Evolutionary conservation across 2,329 filamentous ascomycete species (phyloP).

Genomic region (Fusarium pseudograminearum): DNA sequence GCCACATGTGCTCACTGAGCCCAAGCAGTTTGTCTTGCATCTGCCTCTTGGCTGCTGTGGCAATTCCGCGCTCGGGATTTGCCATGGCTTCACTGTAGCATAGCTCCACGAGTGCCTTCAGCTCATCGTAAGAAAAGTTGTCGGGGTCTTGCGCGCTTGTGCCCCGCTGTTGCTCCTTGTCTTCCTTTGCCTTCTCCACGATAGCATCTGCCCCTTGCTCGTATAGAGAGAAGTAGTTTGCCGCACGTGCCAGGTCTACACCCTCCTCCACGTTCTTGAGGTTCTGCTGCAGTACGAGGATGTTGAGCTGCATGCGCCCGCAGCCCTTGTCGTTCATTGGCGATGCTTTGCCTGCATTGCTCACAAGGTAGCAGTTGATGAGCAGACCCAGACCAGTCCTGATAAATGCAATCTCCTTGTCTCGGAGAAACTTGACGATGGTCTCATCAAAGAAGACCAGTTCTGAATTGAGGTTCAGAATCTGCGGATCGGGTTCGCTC

Average conservation of each 20-base stretch:
- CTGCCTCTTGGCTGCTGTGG: constrained; percentile 73
- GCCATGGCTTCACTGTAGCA: constrained; percentile 76
- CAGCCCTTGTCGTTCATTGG: constrained; percentile 88
- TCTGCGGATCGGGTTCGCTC: constrained; percentile 80
- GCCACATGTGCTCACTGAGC: constrained; percentile 80
- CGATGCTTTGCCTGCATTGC: constrained; percentile 76
- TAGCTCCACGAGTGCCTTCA: constrained; percentile 74
- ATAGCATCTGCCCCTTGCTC: constrained; percentile 73
- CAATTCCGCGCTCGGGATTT: constrained; percentile 75
- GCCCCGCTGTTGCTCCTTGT: constrained; percentile 53
- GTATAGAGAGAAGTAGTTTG: constrained; percentile 78
- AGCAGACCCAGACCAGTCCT: constrained; percentile 80
- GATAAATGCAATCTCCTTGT: constrained; percentile 79
- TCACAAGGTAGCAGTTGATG: constrained; percentile 82
- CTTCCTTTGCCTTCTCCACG: constrained; percentile 69
- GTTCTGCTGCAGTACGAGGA: constrained; percentile 95
- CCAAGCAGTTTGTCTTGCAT: constrained; percentile 77
- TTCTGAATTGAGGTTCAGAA: constrained; percentile 85
- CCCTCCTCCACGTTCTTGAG: constrained; percentile 89
- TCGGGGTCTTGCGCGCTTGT: constrained; percentile 53
- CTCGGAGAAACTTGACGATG: constrained; percentile 77
- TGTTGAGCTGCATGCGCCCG: constrained; percentile 91
- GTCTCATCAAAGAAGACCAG: constrained; percentile 91
- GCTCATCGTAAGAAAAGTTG: constrained; percentile 73
- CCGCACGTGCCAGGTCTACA: constrained; percentile 72